These are phyloP conservation scores for Calocybe cyanea DNA, from an alignment of 768 basidiomycete species.

Conservation along the genomic window DNA sequence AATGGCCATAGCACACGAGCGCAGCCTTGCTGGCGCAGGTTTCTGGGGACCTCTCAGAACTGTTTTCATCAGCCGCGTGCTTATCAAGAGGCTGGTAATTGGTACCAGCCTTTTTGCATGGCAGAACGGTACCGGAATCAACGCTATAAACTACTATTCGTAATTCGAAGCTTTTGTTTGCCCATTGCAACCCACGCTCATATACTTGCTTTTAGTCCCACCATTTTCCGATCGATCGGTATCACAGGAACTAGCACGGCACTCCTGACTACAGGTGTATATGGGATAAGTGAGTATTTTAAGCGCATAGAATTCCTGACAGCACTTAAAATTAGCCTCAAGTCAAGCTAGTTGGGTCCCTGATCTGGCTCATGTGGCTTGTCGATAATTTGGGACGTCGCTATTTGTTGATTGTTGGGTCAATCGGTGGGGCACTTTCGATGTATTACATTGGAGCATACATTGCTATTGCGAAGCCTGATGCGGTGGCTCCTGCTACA, in stretches of 20 bases:
- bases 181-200: neutral
- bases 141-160: constrained; percentile 43
- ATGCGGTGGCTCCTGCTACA: constrained; percentile 4
- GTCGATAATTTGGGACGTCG: constrained; percentile 42
- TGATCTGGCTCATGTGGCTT: constrained; percentile 39
- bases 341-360: constrained; percentile 31
- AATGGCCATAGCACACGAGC: constrained; percentile 28
- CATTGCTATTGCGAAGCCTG: constrained; percentile 33
- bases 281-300: constrained; percentile 38
- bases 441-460: constrained; percentile 45
- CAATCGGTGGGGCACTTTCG: constrained; percentile 32
- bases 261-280: constrained; percentile 45
- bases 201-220: constrained; percentile 25
- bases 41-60: constrained; percentile 29
- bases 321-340: neutral
- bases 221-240: constrained; percentile 45
- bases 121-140: constrained; percentile 46
- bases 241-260: constrained; percentile 31
- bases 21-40: constrained; percentile 28
- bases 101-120: constrained; percentile 36
- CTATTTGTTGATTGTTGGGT: constrained; percentile 35
- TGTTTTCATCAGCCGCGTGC: constrained; percentile 23
- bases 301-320: neutral
- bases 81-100: constrained; percentile 32
- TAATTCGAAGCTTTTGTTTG: constrained; percentile 4